These are phyloP conservation scores for Termitomyces sp. DNA, from an alignment of 768 basidiomycete species.

Conservation along the genomic window DNA sequence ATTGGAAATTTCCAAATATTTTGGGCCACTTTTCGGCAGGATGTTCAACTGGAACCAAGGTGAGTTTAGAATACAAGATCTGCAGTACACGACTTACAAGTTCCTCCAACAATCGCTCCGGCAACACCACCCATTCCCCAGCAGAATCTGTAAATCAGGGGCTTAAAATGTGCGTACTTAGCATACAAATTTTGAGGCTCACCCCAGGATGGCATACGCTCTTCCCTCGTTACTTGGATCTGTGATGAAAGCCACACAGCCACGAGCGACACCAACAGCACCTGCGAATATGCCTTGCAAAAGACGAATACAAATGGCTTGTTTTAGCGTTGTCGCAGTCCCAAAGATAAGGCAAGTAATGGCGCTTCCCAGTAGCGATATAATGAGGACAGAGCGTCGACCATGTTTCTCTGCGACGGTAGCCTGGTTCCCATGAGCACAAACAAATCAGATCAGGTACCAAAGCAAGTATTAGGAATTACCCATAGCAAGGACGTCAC, in stretches of 20 bases:
- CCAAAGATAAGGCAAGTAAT: slow-evolving; percentile 77
- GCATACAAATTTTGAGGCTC: slow-evolving; percentile 13
- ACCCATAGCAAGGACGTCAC: slow-evolving; percentile 94
- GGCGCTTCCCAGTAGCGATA: slow-evolving; percentile 85
- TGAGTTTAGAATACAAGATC: neutral
- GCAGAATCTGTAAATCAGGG: slow-evolving; percentile 58
- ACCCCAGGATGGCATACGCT: slow-evolving; percentile 93
- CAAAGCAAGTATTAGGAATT: slow-evolving; percentile 18
- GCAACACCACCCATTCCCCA: slow-evolving; percentile 97
- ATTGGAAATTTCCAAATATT: slow-evolving; percentile 57
- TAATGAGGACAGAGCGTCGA: slow-evolving; percentile 76
- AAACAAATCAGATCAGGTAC: slow-evolving; percentile 16
- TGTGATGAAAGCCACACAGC: slow-evolving; percentile 82
- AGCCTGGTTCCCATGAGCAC: slow-evolving; percentile 48
- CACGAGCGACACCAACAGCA: slow-evolving; percentile 92
- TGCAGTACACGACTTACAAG: slow-evolving; percentile 52
- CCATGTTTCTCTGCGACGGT: slow-evolving; percentile 95
- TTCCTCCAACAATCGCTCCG: slow-evolving; percentile 83
- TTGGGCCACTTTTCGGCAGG: slow-evolving; percentile 87
- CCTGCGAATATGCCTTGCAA: slow-evolving; percentile 92
- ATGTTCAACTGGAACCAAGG: slow-evolving; percentile 60
- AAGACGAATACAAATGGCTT: slow-evolving; percentile 84
- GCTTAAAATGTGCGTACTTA: slow-evolving; percentile 7
- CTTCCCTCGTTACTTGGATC: slow-evolving; percentile 91
- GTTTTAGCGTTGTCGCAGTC: slow-evolving; percentile 68